Conservation (phyloP, 169 alveolate genomes). For the Plasmodium billcollinsi region DNA sequence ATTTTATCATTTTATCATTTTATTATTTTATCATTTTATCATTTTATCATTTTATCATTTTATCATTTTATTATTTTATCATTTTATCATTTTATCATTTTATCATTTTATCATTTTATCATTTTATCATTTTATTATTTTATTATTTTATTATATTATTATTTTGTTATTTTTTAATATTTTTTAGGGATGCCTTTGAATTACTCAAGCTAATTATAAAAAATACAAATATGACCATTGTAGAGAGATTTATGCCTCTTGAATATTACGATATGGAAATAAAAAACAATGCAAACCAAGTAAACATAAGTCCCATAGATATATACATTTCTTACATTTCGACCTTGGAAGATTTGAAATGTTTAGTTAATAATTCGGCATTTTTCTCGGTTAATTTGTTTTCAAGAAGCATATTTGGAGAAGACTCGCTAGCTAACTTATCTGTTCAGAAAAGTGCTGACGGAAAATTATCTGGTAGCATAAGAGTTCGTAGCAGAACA, state of each 20-base stretch:
- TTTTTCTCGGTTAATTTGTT: slow-evolving; percentile 93
- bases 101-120: too few species aligned
- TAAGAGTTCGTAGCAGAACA: slow-evolving; percentile 81
- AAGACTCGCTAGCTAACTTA: slow-evolving; percentile 94
- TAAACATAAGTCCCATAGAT: slow-evolving; percentile 72
- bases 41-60: too few species aligned
- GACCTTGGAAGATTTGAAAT: slow-evolving; percentile 75
- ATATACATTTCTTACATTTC: slow-evolving; percentile 78
- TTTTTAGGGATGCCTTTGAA: slow-evolving; percentile 67
- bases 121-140: too few species aligned
- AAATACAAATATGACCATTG: slow-evolving; percentile 72
- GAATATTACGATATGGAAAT: slow-evolving; percentile 60
- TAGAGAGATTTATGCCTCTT: slow-evolving; percentile 73
- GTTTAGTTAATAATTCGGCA: slow-evolving; percentile 77
- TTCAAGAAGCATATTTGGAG: slow-evolving; percentile 93
- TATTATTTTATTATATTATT: too few species aligned
- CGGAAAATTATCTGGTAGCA: slow-evolving; percentile 80
- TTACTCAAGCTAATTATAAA: slow-evolving; percentile 63
- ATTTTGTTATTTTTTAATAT: background rate
- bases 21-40: too few species aligned
- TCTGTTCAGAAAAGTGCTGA: slow-evolving; percentile 83
- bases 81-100: too few species aligned
- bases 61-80: too few species aligned
- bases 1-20: too few species aligned
- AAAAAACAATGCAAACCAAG: slow-evolving; percentile 52